Base-by-base conservation (phyloP, 2,329 filamentous ascomycete species). In the Shiraia sp. region DNA sequence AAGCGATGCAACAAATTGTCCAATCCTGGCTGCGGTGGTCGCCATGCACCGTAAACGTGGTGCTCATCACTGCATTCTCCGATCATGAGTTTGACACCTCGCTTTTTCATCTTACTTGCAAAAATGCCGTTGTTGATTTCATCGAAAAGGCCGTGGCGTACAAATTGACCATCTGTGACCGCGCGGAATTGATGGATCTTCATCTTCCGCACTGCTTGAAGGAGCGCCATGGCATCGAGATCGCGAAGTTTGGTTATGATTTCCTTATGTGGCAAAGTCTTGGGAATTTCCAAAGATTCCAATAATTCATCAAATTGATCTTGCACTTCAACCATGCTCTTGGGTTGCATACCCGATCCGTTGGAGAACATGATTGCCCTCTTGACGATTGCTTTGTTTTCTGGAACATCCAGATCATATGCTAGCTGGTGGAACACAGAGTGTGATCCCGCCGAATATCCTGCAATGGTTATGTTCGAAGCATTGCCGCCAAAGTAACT, bases 381-480 rank as follows among this genome's bases (percentile, higher is more conserved):
- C 40, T 73, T 75, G 39, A 82, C 72, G 29, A 82, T 66, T 0
- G 71, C 60, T 32, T 77, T 70, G 3, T 69, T 57, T 8, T 70
- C 66, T 0, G 76, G 71, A 13, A 76, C 69, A 37, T 72, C 73
- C 7, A 82, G 68, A 51, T 83, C 80, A 49, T 81, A 78, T 8
- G 78, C 73, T 2, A 82, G 61, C 59, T 82, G 80, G 40, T 82
- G 74, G 53, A 81, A 82, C 2, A 75, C 72, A 2, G 76, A 79
- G 53, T 82, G 77, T 2, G 77, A 71, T 2, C 79, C 79, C 1
- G 80, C 80, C 3, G 77, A 80, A 51, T 82, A 82, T 2, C 79
- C 79, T 2, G 66, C 74, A 14, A 81, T 66, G 0, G 78, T 80
- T 39, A 81, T 78, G 39, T 78, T 77, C 2, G 61, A 58, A 0